Base-by-base conservation (phyloP, 164 flowering plant species). In the Litsea cubeba region DNA sequence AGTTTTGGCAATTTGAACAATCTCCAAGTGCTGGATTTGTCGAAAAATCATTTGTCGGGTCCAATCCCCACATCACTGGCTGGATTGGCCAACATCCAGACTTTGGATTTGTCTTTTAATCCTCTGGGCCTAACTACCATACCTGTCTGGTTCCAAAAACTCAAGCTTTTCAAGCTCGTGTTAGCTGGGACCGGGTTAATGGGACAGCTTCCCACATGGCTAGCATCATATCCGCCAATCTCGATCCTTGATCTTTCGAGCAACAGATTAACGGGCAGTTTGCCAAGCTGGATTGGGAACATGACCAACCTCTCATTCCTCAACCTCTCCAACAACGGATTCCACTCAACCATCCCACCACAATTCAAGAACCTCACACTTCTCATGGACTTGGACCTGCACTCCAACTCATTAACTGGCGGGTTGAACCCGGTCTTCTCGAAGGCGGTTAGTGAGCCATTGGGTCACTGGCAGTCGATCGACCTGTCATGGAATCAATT, bases 211-310 rank as follows among this genome's bases (percentile, higher is more conserved):
- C 93, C 95, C 3, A 22, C 30, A 0, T 89, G 87, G 89, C 65
- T 92, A 60, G 68, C 87, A 46, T 83, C 90, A 8, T 18, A 32
- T 5, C 78, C 85, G 2, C 73, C 87, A 1, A 62, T 86, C n/a
- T 83, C 86, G 0, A 54, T 49, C 0, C 87, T 92, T 5, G 94
- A 92, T 73, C 78, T 92, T 70, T 90, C 97, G 1, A 83, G 84
- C 82, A 92, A 92, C 76, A 74, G 63, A 12, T 75, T 90, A 46
- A 76, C 76, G 5, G 92, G 94, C 14, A 72, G 83, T 71, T 50
- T 90, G 68, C 92, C 93, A 12, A 4, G 26, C 3, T 88, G 93
- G 94, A 83, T 92, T 2, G 92, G 94, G 4, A 88, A 89, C 85
- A 86, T 89, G 92, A 89, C 84, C 4, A 79, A 72, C 30, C 88